These are phyloP conservation scores for Conoideocrella luteorostrata DNA, from an alignment of 2,329 filamentous ascomycete genomes.

Conservation along the genomic window DNA sequence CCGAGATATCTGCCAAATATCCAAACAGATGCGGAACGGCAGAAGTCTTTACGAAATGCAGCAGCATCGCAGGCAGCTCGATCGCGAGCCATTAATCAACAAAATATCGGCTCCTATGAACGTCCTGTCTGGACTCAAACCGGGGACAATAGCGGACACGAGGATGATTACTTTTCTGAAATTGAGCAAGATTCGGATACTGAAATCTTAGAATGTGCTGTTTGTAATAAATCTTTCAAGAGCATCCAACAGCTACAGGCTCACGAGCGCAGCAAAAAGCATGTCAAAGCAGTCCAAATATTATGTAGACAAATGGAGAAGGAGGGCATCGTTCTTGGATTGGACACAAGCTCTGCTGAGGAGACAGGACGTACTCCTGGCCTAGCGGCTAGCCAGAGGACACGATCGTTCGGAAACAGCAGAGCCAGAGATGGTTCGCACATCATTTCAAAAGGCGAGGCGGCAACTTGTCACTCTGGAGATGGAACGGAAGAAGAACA, in stretches of 20 bases:
- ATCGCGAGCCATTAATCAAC: slow-evolving; percentile 73
- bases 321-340: slow-evolving; percentile 60
- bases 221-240: slow-evolving; percentile 76
- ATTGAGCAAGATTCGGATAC: slow-evolving; percentile 49
- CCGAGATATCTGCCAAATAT: slow-evolving; percentile 73
- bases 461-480: not conserved
- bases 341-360: slow-evolving; percentile 22
- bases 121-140: slow-evolving; percentile 71
- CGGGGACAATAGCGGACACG: slow-evolving; percentile 44
- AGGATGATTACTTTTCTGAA: slow-evolving; percentile 56
- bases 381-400: not conserved
- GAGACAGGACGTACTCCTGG: not conserved
- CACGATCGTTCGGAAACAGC: not conserved
- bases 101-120: slow-evolving; percentile 59
- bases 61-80: slow-evolving; percentile 79
- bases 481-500: not conserved
- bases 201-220: slow-evolving; percentile 65
- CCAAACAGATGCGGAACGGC: slow-evolving; percentile 73
- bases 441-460: not conserved
- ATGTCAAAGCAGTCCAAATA: slow-evolving; percentile 77
- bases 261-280: slow-evolving; percentile 96
- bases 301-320: slow-evolving; percentile 76
- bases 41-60: slow-evolving; percentile 69
- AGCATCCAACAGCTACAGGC: slow-evolving; percentile 87
- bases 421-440: not conserved